phyloP scores from a whole-genome alignment of 2,329 filamentous ascomycete genomes.

The Neonectria ditissima region DNA sequence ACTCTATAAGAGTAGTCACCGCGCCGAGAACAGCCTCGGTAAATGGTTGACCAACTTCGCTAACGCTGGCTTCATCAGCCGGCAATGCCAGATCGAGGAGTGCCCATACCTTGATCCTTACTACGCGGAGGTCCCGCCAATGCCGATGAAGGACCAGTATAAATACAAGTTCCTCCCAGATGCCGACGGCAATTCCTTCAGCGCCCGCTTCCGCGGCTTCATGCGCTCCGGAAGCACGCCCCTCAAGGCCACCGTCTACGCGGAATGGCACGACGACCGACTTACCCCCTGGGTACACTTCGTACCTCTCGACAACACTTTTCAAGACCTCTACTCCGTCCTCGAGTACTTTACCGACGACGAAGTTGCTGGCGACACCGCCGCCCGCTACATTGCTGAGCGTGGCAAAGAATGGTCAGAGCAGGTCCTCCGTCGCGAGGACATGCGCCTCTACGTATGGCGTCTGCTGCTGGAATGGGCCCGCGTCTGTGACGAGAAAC shows the following conservation, averaged over 20 bases:
- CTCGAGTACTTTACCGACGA: constrained; percentile 74
- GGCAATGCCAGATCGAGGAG: constrained; percentile 52
- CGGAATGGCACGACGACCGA: constrained; percentile 80
- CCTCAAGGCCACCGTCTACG: constrained; percentile 78
- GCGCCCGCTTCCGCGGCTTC: constrained; percentile 72
- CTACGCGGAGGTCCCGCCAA: constrained; percentile 47
- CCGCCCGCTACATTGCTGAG: constrained; percentile 70
- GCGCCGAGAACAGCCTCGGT: constrained; percentile 51
- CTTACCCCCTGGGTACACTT: constrained; percentile 79
- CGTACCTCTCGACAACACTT: constrained; percentile 76
- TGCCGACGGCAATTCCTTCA: constrained; percentile 76
- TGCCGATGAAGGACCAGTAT: constrained; percentile 63
- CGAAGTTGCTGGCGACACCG: constrained; percentile 59
- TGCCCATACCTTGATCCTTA: constrained; percentile 56
- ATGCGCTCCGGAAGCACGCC: constrained; percentile 73
- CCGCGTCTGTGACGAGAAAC: constrained; percentile 59
- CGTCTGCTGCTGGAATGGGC: constrained; percentile 70
- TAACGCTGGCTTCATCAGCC: constrained; percentile 58
- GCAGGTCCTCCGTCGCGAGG: constrained; percentile 70
- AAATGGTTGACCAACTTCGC: constrained; percentile 55
- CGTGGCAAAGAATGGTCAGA: constrained; percentile 71
- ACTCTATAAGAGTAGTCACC: constrained; percentile 57
- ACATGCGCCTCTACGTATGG: constrained; percentile 76
- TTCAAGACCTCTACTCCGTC: constrained; percentile 73
- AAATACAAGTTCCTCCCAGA: constrained; percentile 75